Base-by-base conservation (phyloP, 768 basidiomycete genomes). In the Termitomyces sp. region DNA sequence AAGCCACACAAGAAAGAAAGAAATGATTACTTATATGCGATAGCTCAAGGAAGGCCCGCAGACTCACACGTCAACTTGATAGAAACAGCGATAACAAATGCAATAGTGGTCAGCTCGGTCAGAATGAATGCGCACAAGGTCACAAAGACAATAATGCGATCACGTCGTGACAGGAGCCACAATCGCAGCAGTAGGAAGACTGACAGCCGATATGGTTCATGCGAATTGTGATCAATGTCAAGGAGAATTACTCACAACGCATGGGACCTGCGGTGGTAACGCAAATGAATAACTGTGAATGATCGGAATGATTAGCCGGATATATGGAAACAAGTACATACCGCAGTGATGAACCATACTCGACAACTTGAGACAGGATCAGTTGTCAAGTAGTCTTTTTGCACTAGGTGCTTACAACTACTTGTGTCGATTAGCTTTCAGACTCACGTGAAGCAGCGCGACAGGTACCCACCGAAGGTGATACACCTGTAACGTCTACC, bases 141-240 rank as follows among this genome's bases (percentile, higher is more conserved):
- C 46, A 41, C 56, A 20, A 69, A 23, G 49, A 77, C 66, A 28
- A 77, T 48, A 41, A 67, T 58, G 23, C 59, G 57, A 47, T 67
- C 63, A 18, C 68, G 64, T 28, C 63, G 69, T 66, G 76, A 77
- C 5, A 76, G 61, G 26, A 72, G 63, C 77, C 77, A 78, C 8
- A 77, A 32, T 2, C 74, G 72, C n/a, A 77, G 64, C 38, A 78
- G 62, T 12, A 78, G 65, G 23, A 77, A 67, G 59, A 77, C 77
- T 77, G 52, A 18, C 1, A 28, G 26, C 36, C 13, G n/a, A n/a
- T 36, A 55, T 36, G 1, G 43, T 20, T 36, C 20, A 18, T 40
- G 8, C 36, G 9, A 26, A 32, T 16, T 53, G n/a, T 18, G 18
- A 28, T 41, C 12, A 18, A 47, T 7, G 2, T 23, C 18, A 44